Evolutionary conservation across 2,329 filamentous ascomycete genomes (phyloP).

Genomic region (Venturia carpophila): DNA sequence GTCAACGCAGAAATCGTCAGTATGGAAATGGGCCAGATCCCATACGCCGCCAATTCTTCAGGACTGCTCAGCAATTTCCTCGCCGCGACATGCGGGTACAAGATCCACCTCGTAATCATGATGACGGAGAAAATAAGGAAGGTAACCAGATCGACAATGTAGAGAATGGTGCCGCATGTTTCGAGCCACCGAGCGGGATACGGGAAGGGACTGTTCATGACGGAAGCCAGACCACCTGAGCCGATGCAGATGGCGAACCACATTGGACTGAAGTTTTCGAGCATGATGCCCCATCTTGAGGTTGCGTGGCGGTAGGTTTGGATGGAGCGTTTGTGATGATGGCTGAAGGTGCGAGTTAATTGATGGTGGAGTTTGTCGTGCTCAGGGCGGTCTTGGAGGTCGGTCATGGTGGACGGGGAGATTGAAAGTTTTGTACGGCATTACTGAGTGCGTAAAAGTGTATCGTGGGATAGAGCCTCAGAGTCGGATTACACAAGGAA

Average conservation of each 20-base stretch:
- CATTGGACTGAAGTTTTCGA: not conserved
- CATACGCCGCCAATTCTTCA: no score
- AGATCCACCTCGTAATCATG: not conserved
- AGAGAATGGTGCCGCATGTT: not conserved
- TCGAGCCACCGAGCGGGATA: not conserved
- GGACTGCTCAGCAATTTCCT: not conserved
- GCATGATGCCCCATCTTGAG: not conserved
- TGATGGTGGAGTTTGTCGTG: no score
- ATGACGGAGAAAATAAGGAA: not conserved
- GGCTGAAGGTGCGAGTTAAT: no score
- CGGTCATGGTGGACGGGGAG: no score
- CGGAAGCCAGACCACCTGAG: not conserved
- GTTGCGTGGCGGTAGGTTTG: not conserved
- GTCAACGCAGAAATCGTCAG: no score
- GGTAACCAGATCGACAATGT: not conserved
- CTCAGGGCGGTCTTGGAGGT: no score
- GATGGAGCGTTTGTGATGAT: not conserved
- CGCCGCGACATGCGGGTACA: not conserved
- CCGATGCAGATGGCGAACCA: slow-evolving; percentile 1
- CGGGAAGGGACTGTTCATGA: not conserved
- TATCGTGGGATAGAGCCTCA: not conserved
- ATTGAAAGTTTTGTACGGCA: no score
- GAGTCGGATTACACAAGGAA: no score
- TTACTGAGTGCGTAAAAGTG: not conserved
- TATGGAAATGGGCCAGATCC: no score